These are phyloP conservation scores for Sugiyamaella marilandica DNA, from an alignment of 805 yeast genomes.

Conservation along the genomic window DNA sequence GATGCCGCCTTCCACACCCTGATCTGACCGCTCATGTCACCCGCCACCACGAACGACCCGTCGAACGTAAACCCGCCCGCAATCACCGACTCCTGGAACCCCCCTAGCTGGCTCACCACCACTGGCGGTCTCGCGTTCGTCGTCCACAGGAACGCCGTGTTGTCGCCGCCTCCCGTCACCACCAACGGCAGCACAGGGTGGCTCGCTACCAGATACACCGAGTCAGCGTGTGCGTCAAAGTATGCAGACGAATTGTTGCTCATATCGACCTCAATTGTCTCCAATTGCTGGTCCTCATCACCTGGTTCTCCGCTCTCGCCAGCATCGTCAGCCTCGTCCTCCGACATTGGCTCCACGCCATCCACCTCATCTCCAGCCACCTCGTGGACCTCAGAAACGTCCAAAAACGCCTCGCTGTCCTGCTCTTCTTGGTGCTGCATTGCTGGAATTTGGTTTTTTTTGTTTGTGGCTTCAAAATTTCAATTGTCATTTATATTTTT, in stretches of 20 bases:
- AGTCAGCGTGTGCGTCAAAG: constrained; percentile 86
- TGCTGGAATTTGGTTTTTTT: no score
- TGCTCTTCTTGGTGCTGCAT: not conserved
- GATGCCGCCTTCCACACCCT: constrained; percentile 65
- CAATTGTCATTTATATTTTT: no score
- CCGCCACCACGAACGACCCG: constrained; percentile 78
- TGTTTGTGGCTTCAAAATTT: no score
- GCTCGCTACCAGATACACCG: constrained; percentile 71
- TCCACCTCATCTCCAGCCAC: constrained; percentile 4
- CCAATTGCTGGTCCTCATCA: constrained; percentile 28
- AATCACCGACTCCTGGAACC: constrained; percentile 84
- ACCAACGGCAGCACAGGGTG: constrained; percentile 83
- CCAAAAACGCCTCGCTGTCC: constrained; percentile 2
- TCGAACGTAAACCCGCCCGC: constrained; percentile 78
- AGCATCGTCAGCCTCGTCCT: constrained; percentile 34
- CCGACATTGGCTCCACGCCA: constrained; percentile 1
- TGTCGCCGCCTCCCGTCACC: constrained; percentile 94
- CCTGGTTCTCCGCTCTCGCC: constrained; percentile 40
- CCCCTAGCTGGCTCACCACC: constrained; percentile 67
- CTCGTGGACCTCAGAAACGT: constrained; percentile 3
- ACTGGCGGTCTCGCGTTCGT: constrained; percentile 82
- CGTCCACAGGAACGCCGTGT: constrained; percentile 86
- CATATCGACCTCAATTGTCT: constrained; percentile 70
- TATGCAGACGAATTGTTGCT: constrained; percentile 84
- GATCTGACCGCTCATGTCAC: constrained; percentile 90